phyloP scores from a whole-genome alignment of 73 alveolate species.

The Stentor roeselii region DNA sequence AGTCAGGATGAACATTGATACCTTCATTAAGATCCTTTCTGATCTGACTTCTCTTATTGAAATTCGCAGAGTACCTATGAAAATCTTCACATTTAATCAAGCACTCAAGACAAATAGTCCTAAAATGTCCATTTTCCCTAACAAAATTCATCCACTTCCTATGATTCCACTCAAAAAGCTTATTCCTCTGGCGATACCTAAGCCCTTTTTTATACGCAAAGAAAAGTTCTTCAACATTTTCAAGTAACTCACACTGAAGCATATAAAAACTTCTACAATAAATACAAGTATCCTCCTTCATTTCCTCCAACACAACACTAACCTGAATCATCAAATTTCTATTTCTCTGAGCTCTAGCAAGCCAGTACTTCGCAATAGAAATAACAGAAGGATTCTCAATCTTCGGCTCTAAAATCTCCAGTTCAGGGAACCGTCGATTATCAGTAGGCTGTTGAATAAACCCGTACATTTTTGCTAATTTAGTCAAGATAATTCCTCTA shows the following conservation, averaged over 20 bases:
- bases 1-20: background rate
- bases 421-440: slow-evolving; percentile 3
- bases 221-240: slow-evolving; percentile 51
- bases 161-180: slow-evolving; percentile 30
- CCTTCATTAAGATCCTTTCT: background rate
- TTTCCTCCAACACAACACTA: slow-evolving; percentile 29
- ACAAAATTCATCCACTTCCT: slow-evolving; percentile 40
- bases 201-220: background rate
- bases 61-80: background rate
- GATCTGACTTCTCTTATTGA: background rate
- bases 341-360: slow-evolving; percentile 43
- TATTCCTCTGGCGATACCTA: background rate
- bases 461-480: slow-evolving; percentile 55
- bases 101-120: slow-evolving; percentile 56
- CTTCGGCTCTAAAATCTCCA: background rate
- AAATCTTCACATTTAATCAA: slow-evolving; percentile 27
- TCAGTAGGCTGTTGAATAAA: background rate
- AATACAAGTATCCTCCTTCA: slow-evolving; percentile 33
- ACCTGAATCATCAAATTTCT: slow-evolving; percentile 37
- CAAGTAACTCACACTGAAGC: slow-evolving; percentile 40
- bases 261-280: slow-evolving; percentile 45
- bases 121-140: slow-evolving; percentile 27
- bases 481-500: slow-evolving; percentile 55
- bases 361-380: slow-evolving; percentile 48
- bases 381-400: slow-evolving; percentile 26